Evolutionary conservation across 345 rosid genomes (phyloP).

Genomic region (Dipteronia sinensis): DNA sequence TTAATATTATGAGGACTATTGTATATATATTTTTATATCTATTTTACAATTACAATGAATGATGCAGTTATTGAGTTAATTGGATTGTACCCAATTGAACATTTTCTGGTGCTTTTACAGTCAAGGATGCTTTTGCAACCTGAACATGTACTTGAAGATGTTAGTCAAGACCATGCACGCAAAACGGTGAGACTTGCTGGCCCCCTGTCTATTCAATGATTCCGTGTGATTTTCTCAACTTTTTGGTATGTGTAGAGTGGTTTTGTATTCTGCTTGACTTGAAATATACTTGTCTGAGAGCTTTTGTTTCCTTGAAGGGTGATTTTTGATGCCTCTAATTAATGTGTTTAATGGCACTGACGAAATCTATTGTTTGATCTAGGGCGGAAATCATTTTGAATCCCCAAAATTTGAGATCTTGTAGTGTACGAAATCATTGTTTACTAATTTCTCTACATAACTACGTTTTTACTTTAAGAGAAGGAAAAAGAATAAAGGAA

Average conservation of each 20-base stretch:
- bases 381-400: not conserved
- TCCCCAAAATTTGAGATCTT: not conserved
- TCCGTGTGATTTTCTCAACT: not conserved
- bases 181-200: constrained; percentile 61
- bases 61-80: not conserved
- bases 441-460: not conserved
- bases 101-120: constrained; percentile 35
- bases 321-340: not conserved
- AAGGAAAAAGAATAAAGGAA: not conserved
- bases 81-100: constrained; percentile 16
- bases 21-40: not conserved
- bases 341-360: not conserved
- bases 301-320: not conserved
- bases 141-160: constrained; percentile 88
- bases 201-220: not conserved
- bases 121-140: constrained; percentile 87
- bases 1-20: not conserved
- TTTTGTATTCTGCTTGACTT: not conserved
- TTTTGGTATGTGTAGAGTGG: not conserved
- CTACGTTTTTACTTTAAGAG: too few species aligned
- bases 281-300: not conserved
- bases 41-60: not conserved
- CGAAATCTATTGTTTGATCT: not conserved
- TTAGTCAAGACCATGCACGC: constrained; percentile 93
- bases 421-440: not conserved